Percentiles rank a stretch among this genome's conserved stretches.
Evolutionary conservation across 257 asterid species (phyloP).

Genomic region (Solanum chmielewskii): DNA sequence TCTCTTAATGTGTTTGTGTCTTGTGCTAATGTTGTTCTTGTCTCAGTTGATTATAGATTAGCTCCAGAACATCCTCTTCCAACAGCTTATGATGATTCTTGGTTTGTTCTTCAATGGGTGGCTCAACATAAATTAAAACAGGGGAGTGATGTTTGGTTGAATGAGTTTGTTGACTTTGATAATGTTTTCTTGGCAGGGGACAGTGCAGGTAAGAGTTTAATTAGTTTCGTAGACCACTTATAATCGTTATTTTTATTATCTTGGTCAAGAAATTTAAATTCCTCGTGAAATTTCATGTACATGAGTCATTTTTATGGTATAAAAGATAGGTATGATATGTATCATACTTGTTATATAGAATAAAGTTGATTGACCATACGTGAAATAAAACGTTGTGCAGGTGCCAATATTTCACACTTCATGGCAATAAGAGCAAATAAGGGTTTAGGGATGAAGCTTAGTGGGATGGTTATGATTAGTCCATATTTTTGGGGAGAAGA

Average conservation of each 20-base stretch:
- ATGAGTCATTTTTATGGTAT: not conserved
- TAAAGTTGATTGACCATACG: not conserved
- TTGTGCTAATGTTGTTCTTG: slow-evolving; percentile 27
- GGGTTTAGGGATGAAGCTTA: slow-evolving; percentile 2
- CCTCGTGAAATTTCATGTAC: not conserved
- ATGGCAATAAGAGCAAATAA: slow-evolving; percentile 22
- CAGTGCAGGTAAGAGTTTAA: slow-evolving; percentile 59
- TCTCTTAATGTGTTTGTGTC: slow-evolving; percentile 34
- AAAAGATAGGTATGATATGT: not conserved
- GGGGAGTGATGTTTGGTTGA: slow-evolving; percentile 26
- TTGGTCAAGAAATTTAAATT: not conserved
- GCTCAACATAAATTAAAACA: slow-evolving; percentile 5
- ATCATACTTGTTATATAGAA: not conserved
- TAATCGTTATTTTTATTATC: not conserved
- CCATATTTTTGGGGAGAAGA: slow-evolving; percentile 78
- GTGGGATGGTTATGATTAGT: slow-evolving; percentile 42
- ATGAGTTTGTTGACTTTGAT: slow-evolving; percentile 31
- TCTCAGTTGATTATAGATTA: slow-evolving; percentile 41
- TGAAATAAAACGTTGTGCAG: slow-evolving; percentile 13
- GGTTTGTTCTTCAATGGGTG: slow-evolving; percentile 51
- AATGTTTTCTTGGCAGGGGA: slow-evolving; percentile 60
- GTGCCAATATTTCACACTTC: slow-evolving; percentile 71
- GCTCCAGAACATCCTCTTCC: slow-evolving; percentile 77
- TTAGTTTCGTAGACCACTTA: not conserved
- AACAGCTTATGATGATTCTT: slow-evolving; percentile 51